A percentile compares a stretch with the other conserved stretches of the same genome.
These are phyloP conservation scores for Aquilaria agallochum DNA, from an alignment of 441 rosid species.

Conservation along the genomic window DNA sequence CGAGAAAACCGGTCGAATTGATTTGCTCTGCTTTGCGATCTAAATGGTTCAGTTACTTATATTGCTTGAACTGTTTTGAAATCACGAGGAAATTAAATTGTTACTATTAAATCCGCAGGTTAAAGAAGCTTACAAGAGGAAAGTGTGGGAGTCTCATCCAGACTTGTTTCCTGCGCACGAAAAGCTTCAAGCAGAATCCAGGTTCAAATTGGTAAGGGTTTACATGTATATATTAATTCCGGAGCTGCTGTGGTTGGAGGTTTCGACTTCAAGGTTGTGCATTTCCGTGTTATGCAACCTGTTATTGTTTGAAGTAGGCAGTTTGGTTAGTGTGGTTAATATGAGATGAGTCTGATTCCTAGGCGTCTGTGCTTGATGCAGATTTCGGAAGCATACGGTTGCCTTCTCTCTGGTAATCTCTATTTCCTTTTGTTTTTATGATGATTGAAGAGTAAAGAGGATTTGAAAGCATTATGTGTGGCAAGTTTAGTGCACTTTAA, in stretches of 20 bases:
- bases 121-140: slow-evolving; percentile 76
- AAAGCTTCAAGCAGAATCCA: slow-evolving; percentile 64
- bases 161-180: slow-evolving; percentile 69
- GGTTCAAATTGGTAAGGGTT: slow-evolving; percentile 53
- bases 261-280: not conserved
- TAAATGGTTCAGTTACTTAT: too few relatives aligned
- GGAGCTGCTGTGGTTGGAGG: too few relatives aligned
- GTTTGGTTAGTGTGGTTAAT: not conserved
- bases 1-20: too few relatives aligned
- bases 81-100: too few relatives aligned
- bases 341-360: slow-evolving; percentile 4
- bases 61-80: too few relatives aligned
- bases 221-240: too few relatives aligned
- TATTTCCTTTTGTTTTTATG: slow-evolving; percentile 5
- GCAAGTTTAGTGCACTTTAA: too few relatives aligned
- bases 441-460: too few relatives aligned
- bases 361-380: slow-evolving; percentile 23
- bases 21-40: too few relatives aligned
- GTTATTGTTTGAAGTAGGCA: too few relatives aligned
- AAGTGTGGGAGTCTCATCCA: slow-evolving; percentile 91
- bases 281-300: not conserved
- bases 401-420: slow-evolving; percentile 56
- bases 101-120: slow-evolving; percentile 27
- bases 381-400: slow-evolving; percentile 77
- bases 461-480: too few relatives aligned